phyloP scores from a whole-genome alignment of 306 rosid genomes.

The Cucurbita ficifolia region DNA sequence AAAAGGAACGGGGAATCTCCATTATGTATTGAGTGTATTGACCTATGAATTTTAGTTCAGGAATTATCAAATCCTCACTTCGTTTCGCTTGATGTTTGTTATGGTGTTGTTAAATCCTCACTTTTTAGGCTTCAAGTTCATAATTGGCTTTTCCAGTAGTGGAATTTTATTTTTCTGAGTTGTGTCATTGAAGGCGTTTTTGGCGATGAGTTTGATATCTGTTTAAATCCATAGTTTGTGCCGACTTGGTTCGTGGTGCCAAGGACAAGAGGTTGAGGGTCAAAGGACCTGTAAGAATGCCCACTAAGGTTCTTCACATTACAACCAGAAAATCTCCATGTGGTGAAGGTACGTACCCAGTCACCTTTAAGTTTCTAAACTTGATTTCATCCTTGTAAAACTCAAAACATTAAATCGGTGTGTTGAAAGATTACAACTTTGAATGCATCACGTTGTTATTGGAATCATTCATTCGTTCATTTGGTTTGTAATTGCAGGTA shows the following conservation, averaged over 20 bases:
- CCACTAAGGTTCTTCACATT: slow-evolving; percentile 67
- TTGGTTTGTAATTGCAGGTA: slow-evolving; percentile 25
- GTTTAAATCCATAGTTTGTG: slow-evolving; percentile 30
- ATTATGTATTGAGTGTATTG: neutral
- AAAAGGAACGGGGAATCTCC: neutral
- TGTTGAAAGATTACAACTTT: neutral
- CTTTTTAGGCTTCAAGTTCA: neutral
- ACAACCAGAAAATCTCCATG: slow-evolving; percentile 86
- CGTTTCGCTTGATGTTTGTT: neutral
- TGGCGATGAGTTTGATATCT: neutral
- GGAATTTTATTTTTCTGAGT: neutral
- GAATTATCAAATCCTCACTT: neutral
- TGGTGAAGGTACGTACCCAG: slow-evolving; percentile 26
- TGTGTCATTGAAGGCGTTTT: neutral
- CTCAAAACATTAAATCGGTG: too few species aligned
- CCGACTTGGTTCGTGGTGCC: slow-evolving; percentile 77
- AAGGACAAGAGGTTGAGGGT: slow-evolving; percentile 76
- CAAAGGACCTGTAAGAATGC: slow-evolving; percentile 90
- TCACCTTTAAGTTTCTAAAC: too few species aligned
- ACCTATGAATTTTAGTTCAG: neutral
- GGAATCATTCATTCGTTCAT: neutral
- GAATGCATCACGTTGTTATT: neutral
- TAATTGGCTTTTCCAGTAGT: neutral
- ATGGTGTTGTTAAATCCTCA: neutral
- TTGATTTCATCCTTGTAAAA: too few species aligned